Conservation (phyloP, 2,329 filamentous ascomycete genomes). For the Colletotrichum caudatum region DNA sequence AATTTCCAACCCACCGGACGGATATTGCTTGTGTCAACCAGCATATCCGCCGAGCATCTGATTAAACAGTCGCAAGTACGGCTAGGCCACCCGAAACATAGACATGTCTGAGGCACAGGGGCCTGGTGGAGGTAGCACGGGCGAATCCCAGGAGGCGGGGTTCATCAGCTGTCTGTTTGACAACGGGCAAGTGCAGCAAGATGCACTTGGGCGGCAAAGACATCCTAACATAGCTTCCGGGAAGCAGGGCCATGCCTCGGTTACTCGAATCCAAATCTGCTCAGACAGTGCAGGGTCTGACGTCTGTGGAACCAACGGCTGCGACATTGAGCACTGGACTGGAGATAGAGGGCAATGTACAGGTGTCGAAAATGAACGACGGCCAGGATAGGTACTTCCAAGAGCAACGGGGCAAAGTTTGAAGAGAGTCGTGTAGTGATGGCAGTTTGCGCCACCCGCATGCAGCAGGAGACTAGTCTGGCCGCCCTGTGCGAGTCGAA, state of each 20-base stretch:
- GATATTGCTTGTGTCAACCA: not conserved
- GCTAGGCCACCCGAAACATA: not conserved
- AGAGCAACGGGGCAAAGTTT: not conserved
- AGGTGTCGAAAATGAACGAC: not conserved
- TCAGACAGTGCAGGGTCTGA: constrained; percentile 2
- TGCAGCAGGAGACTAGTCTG: not conserved
- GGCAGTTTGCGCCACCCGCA: not conserved
- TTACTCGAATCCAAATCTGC: constrained; percentile 2
- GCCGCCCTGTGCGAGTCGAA: not conserved
- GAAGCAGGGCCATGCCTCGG: not conserved
- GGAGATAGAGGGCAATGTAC: not conserved
- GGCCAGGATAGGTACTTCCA: not conserved
- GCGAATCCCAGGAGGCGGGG: not conserved
- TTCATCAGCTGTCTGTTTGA: not conserved
- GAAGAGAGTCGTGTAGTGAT: not conserved
- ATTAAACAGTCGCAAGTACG: constrained; percentile 4
- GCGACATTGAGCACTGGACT: not conserved
- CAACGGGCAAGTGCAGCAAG: constrained; percentile 1
- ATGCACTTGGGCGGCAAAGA: not conserved
- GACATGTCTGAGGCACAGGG: constrained; percentile 1
- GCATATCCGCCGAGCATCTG: constrained; percentile 23
- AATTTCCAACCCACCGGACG: not conserved
- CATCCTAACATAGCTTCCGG: not conserved
- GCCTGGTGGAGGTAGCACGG: not conserved
- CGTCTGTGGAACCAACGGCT: not conserved